Evolutionary conservation across 257 asterid genomes (phyloP), one percentile per base, ranked within the genome.

Genomic region (Rehmannia glutinosa): DNA sequence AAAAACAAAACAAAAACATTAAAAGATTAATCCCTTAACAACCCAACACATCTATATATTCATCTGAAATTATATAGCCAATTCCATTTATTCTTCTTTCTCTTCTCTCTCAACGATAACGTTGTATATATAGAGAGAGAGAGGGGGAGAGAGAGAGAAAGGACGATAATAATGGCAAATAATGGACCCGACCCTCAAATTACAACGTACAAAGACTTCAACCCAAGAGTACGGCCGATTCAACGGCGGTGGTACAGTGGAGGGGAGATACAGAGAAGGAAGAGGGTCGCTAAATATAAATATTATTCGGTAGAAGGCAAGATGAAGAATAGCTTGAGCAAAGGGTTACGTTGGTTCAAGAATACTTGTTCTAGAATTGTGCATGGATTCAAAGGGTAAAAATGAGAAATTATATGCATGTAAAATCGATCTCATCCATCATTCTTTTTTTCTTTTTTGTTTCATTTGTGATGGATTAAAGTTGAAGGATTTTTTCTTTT

Each of bases 231-330:
- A 20, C 43, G 38, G 12, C 46, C 69, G 5, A 15, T 19, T 36
- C 1, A 64, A 3, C 33, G 51, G 65, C 17, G 71, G 24, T 84
- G 91, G 91, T 80, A 74, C 25, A 75, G 73, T 1, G 43, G 66
- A 10, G 83, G 74, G 2, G 95, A 91, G 79, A 6, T 84, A 17
- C 83, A 83, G 32, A 80, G 93, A 24, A 83, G 70, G 64, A 91
- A 72, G 64, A 84, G 97, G 69, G 73, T 88, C 3, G 81, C 83
- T 23, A 79, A 73, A 56, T 91, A 91, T 73, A 88, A 86, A 38
- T 25, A 79, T 41, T 91, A 86, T 68, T 73, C 95, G 2, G 71
- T 83, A 5, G 95, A 91, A 76, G 89, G 93, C 17, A 83, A 88
- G 73, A 69, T 86, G 24, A 91, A 88, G 83, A 69, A 54, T 20